phyloP scores from a whole-genome alignment of 2,329 filamentous ascomycete genomes.

The Pseudogymnoascus sp. region DNA sequence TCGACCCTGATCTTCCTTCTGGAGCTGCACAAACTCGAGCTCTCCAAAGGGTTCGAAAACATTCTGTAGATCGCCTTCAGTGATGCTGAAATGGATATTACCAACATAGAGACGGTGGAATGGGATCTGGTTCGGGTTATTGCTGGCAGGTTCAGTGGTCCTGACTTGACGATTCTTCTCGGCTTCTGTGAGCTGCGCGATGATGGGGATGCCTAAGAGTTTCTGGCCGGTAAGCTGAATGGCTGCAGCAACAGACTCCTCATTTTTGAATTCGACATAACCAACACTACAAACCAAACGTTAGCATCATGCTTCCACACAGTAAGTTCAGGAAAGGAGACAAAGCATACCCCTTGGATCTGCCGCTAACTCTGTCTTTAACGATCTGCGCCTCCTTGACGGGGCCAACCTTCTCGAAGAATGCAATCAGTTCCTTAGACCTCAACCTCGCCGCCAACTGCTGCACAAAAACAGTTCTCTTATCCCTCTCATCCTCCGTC shows the following conservation, averaged over 20 bases:
- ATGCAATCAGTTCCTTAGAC: constrained; percentile 84
- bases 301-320: constrained; percentile 30
- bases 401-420: constrained; percentile 90
- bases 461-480: constrained; percentile 95
- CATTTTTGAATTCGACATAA: constrained; percentile 97
- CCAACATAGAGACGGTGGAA: constrained; percentile 98
- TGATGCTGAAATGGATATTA: constrained; percentile 99
- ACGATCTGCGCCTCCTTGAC: constrained; percentile 98
- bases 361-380: constrained; percentile 91
- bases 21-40: constrained; percentile 93
- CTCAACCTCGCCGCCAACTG: constrained; percentile 90
- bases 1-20: constrained; percentile 86
- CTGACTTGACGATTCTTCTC: constrained; percentile 98
- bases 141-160: constrained; percentile 60
- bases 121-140: constrained; percentile 73
- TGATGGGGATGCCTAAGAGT: constrained; percentile 96
- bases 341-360: constrained; percentile 83
- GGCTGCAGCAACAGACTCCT: constrained; percentile 87
- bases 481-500: constrained; percentile 93
- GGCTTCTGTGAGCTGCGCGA: constrained; percentile 95
- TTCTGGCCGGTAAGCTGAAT: constrained; percentile 98
- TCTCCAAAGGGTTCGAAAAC: constrained; percentile 98
- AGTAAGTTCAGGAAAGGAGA: neutral
- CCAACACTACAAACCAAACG: constrained; percentile 60
- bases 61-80: constrained; percentile 87